Evolutionary conservation across 305 asterid species (phyloP).

Genomic region (Ilex paraguariensis): DNA sequence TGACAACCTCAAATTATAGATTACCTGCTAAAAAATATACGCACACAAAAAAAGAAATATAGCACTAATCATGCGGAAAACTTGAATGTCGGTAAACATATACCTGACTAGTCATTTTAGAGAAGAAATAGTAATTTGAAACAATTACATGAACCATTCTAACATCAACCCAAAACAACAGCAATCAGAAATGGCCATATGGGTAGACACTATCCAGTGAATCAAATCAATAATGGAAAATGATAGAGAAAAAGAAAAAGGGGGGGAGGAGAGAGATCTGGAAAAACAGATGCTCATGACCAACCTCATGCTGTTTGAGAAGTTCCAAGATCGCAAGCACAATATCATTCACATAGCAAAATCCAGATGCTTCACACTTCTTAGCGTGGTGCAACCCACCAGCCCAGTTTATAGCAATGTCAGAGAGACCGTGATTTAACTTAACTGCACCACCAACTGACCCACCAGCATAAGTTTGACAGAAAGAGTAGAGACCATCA

Average conservation of each 20-base stretch:
- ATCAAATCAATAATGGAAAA: not conserved
- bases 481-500: constrained; percentile 22
- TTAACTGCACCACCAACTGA: constrained; percentile 25
- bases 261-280: no score
- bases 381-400: constrained; percentile 24
- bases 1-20: no score
- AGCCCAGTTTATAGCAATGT: constrained; percentile 22
- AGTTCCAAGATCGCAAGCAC: constrained; percentile 22
- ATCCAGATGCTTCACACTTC: constrained; percentile 25
- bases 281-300: not conserved
- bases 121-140: no score
- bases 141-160: not conserved
- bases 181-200: not conserved
- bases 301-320: constrained; percentile 23
- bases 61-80: no score
- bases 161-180: not conserved
- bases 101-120: no score
- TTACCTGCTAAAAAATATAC: not conserved
- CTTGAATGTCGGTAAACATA: no score
- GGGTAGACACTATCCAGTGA: not conserved
- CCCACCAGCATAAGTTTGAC: constrained; percentile 26
- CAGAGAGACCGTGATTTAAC: constrained; percentile 20
- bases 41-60: not conserved
- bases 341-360: constrained; percentile 23
- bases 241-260: no score